Percentiles rank a stretch among this genome's conserved stretches.
phyloP scores from a whole-genome alignment of 2,329 filamentous ascomycete genomes.

The Ophiosphaerella korrae region DNA sequence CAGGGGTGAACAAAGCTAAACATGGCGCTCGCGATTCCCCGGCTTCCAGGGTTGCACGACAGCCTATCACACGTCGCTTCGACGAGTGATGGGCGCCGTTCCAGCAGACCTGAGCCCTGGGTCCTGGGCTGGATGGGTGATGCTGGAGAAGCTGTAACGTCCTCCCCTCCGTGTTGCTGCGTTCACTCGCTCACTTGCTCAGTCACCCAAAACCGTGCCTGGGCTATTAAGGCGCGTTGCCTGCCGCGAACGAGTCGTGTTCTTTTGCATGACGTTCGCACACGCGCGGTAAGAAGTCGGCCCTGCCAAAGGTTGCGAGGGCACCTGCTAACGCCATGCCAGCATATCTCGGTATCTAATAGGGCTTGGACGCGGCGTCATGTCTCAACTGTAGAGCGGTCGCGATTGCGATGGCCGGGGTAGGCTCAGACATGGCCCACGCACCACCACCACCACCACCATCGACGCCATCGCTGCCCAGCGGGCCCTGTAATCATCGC shows the following conservation, averaged over 20 bases:
- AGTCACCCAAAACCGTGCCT: slow-evolving; percentile 15
- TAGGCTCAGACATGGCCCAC: slow-evolving; percentile 27
- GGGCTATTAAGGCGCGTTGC: slow-evolving; percentile 22
- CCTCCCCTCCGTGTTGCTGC: slow-evolving; percentile 16
- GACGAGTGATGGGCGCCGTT: slow-evolving; percentile 14
- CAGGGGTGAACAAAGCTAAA: slow-evolving; percentile 7
- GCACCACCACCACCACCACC: slow-evolving; percentile 23
- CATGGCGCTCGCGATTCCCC: slow-evolving; percentile 13
- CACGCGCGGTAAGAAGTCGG: slow-evolving; percentile 38
- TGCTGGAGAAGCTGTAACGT: slow-evolving; percentile 7
- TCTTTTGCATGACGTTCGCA: slow-evolving; percentile 26
- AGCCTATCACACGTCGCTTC: slow-evolving; percentile 18
- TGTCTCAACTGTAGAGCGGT: slow-evolving; percentile 36
- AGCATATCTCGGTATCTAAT: slow-evolving; percentile 14
- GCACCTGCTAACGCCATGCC: slow-evolving; percentile 30
- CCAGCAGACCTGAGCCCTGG: slow-evolving; percentile 13
- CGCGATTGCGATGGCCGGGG: slow-evolving; percentile 44
- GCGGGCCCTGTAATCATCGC: slow-evolving; percentile 59
- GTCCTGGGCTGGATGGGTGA: neutral
- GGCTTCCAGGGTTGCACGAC: neutral
- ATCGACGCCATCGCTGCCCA: slow-evolving; percentile 50
- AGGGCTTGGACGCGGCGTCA: slow-evolving; percentile 7
- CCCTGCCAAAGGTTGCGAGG: slow-evolving; percentile 21
- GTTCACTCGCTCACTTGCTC: slow-evolving; percentile 14
- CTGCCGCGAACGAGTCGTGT: slow-evolving; percentile 15